These are phyloP conservation scores for Curvularia spicifera DNA, from an alignment of 2,329 filamentous ascomycete species.

Conservation along the genomic window DNA sequence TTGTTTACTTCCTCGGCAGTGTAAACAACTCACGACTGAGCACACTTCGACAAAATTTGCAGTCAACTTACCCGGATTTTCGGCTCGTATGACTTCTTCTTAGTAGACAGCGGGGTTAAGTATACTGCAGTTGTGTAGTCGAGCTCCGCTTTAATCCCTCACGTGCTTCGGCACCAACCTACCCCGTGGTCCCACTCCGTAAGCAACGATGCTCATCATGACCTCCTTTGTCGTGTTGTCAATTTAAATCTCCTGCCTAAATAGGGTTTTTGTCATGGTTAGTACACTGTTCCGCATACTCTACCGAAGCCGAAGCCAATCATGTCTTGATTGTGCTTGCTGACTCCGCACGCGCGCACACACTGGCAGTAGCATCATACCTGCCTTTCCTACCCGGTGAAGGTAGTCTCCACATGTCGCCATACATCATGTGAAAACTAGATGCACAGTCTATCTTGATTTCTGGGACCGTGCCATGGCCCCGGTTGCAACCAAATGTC, in stretches of 20 bases:
- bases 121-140: neutral
- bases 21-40: conserved; percentile 3
- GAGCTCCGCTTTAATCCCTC: conserved; percentile 2
- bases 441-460: neutral
- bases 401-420: conserved; percentile 7
- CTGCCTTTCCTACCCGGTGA: conserved; percentile 5
- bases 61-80: neutral
- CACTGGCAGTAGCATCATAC: conserved; percentile 11
- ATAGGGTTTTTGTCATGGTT: neutral
- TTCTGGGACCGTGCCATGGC: conserved; percentile 8
- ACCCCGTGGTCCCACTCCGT: neutral
- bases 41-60: conserved; percentile 10
- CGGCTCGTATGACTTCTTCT: neutral
- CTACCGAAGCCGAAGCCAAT: conserved; percentile 6
- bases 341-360: conserved; percentile 17
- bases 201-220: neutral
- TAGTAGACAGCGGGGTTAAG: neutral
- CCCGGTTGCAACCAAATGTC: conserved; percentile 5
- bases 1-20: conserved; percentile 1
- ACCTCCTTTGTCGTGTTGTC: too few relatives aligned
- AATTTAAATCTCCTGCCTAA: neutral
- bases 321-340: conserved; percentile 12
- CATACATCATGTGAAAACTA: conserved; percentile 18
- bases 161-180: conserved; percentile 5
- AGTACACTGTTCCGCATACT: neutral